Conservation (phyloP, 306 rosid species). For the Dryas octopetala region DNA sequence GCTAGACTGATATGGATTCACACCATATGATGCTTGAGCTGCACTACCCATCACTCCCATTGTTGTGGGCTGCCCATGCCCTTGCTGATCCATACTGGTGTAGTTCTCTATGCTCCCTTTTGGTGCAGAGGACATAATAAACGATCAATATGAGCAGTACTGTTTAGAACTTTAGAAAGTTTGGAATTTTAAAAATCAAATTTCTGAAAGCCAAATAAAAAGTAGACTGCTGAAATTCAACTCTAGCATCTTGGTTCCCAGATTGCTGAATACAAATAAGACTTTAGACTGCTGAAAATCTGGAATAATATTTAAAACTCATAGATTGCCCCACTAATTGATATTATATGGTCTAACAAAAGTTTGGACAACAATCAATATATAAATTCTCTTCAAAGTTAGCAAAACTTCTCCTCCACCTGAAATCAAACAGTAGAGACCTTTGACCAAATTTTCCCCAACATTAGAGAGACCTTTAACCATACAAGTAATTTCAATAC, state of each 20-base stretch:
- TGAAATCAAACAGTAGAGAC: not conserved
- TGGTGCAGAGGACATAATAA: not conserved
- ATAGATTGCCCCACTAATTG: not conserved
- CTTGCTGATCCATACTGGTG: constrained; percentile 51
- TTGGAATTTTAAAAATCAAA: not conserved
- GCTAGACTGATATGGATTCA: constrained; percentile 38
- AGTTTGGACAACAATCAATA: not conserved
- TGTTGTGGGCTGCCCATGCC: constrained; percentile 30
- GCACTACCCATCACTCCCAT: constrained; percentile 21
- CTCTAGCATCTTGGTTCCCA: not conserved
- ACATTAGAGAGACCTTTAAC: not conserved
- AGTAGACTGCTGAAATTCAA: not conserved
- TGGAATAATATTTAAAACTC: not conserved
- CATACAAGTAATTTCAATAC: not conserved
- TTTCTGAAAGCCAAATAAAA: not conserved
- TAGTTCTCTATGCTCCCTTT: constrained; percentile 1
- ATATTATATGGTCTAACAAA: not conserved
- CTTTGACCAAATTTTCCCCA: not conserved
- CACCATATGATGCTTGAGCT: constrained; percentile 31
- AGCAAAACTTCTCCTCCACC: not conserved
- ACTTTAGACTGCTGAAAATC: not conserved
- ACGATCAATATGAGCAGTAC: not conserved
- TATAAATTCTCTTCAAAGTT: not conserved
- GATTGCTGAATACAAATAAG: not conserved
- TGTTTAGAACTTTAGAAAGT: not conserved